Percentiles rank a stretch among this genome's conserved stretches.
phyloP scores from a whole-genome alignment of 225 moss, liverwort and hornwort genomes.

The Lunularia cruciata region DNA sequence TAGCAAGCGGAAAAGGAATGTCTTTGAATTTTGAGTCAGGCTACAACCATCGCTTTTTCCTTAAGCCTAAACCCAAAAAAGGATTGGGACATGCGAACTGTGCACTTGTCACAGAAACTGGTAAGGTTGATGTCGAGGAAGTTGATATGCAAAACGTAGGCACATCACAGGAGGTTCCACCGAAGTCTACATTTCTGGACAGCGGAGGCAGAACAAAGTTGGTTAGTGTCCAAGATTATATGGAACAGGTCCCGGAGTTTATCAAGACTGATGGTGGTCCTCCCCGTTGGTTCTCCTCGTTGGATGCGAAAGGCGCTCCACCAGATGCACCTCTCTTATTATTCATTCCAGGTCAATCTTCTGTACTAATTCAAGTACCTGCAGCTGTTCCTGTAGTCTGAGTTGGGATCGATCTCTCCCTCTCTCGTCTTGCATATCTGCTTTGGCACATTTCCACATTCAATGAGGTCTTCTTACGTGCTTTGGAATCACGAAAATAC shows the following conservation, averaged over 20 bases:
- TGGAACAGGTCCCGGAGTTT: conserved; percentile 58
- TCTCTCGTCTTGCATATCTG: too few relatives aligned
- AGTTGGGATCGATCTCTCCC: too few relatives aligned
- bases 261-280: conserved; percentile 49
- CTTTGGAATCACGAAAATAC: too few relatives aligned
- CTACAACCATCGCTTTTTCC: background rate
- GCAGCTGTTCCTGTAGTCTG: background rate
- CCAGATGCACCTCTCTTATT: conserved; percentile 68
- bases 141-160: background rate
- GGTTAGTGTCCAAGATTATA: conserved; percentile 42
- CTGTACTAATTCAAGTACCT: background rate
- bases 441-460: too few relatives aligned
- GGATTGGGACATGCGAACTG: background rate
- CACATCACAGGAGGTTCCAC: conserved; percentile 2
- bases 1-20: too few relatives aligned
- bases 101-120: conserved; percentile 8
- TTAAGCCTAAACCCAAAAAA: background rate
- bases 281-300: conserved; percentile 64
- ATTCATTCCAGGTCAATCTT: conserved; percentile 68
- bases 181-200: conserved; percentile 24
- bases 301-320: conserved; percentile 35
- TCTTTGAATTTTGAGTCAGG: background rate
- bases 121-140: background rate
- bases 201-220: conserved; percentile 29
- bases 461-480: too few relatives aligned